Percentiles rank a stretch among this genome's conserved stretches.
These are phyloP conservation scores for Dendrostoma leiphaemia DNA, from an alignment of 2,329 filamentous ascomycete species.

Conservation along the genomic window DNA sequence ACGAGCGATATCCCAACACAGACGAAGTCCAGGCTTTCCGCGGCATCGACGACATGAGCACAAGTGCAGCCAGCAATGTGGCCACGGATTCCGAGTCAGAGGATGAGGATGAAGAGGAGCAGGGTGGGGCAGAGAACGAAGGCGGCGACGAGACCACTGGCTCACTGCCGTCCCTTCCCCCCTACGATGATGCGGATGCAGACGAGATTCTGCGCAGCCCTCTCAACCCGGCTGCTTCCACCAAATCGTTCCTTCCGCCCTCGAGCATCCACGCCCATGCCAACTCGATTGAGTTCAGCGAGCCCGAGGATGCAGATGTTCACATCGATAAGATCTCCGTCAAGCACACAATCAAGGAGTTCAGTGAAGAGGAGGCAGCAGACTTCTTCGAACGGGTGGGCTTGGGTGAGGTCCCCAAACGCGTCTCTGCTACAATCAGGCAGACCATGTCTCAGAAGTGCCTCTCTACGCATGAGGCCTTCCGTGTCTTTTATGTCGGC, in stretches of 20 bases:
- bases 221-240: constrained; percentile 29
- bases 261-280: constrained; percentile 20
- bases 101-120: constrained; percentile 40
- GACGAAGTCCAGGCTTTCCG: constrained; percentile 53
- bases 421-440: constrained; percentile 41
- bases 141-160: constrained; percentile 9
- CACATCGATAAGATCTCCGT: constrained; percentile 40
- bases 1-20: constrained; percentile 32
- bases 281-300: constrained; percentile 45
- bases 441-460: constrained; percentile 48
- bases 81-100: constrained; percentile 28
- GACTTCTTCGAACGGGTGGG: constrained; percentile 31
- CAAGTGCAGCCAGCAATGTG: constrained; percentile 22
- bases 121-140: constrained; percentile 34
- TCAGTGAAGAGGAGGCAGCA: constrained; percentile 38
- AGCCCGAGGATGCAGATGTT: constrained; percentile 30
- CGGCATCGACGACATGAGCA: constrained; percentile 40
- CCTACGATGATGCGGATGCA: constrained; percentile 30
- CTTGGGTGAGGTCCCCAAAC: constrained; percentile 32
- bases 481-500: constrained; percentile 49
- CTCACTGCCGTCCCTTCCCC: neutral
- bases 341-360: constrained; percentile 44
- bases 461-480: constrained; percentile 42
- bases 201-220: constrained; percentile 46
- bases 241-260: constrained; percentile 18